Percentiles rank a stretch among this genome's conserved stretches.
These are phyloP conservation scores for Phylloporus scabripes DNA, from an alignment of 768 basidiomycete genomes.

Conservation along the genomic window DNA sequence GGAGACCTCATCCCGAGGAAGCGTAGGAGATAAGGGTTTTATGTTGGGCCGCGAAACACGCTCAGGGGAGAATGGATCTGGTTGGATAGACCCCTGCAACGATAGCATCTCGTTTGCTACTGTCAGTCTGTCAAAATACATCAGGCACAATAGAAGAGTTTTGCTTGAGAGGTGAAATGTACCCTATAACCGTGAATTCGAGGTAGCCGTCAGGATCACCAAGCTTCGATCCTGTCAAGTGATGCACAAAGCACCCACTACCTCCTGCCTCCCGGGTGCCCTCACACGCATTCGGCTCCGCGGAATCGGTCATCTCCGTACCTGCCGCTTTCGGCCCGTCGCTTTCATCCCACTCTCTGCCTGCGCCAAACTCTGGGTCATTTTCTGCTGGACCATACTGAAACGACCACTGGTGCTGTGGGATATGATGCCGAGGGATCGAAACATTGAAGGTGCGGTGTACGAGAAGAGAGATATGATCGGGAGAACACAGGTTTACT, in stretches of 20 bases:
- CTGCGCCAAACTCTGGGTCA: conserved; percentile 62
- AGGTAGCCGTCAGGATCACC: conserved; percentile 64
- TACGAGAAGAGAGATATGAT: conserved; percentile 85
- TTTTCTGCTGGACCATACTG: conserved; percentile 81
- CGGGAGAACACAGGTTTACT: conserved; percentile 84
- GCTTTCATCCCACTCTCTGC: conserved; percentile 22
- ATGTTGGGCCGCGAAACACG: conserved; percentile 38
- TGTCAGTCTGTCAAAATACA: conserved; percentile 51
- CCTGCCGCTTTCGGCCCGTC: conserved; percentile 11
- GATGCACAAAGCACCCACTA: conserved; percentile 78
- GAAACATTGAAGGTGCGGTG: conserved; percentile 94
- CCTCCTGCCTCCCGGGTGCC: conserved; percentile 35
- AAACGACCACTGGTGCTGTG: conserved; percentile 73
- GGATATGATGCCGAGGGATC: conserved; percentile 89
- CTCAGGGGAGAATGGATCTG: conserved; percentile 64
- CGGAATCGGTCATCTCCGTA: conserved; percentile 10
- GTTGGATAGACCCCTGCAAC: conserved; percentile 75
- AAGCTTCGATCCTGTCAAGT: conserved; percentile 53
- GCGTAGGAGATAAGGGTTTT: conserved; percentile 1
- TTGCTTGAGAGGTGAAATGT: neutral
- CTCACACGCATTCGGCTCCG: neutral
- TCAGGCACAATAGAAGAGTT: neutral
- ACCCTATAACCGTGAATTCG: conserved; percentile 87
- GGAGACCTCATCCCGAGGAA: conserved; percentile 3
- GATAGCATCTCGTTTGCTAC: conserved; percentile 94